These are phyloP conservation scores for Lentinula detonsa DNA, from an alignment of 768 basidiomycete species.

Conservation along the genomic window DNA sequence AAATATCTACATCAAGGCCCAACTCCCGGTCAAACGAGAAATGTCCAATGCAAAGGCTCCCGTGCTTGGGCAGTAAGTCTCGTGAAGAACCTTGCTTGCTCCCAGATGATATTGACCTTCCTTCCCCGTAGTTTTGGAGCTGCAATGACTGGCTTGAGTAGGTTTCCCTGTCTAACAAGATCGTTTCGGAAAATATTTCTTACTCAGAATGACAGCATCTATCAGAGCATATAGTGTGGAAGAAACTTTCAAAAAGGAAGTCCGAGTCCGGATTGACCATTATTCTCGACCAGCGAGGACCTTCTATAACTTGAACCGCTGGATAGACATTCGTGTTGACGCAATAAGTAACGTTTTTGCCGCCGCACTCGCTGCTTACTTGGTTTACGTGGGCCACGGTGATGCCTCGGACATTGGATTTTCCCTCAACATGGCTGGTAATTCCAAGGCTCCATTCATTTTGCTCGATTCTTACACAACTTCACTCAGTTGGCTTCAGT, in stretches of 20 bases:
- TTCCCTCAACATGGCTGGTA: slow-evolving; percentile 33
- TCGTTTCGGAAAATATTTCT: background rate
- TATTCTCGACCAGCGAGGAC: slow-evolving; percentile 23
- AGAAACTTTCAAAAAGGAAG: slow-evolving; percentile 25
- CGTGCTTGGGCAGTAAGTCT: slow-evolving; percentile 22
- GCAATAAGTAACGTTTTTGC: slow-evolving; percentile 38
- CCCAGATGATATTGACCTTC: background rate
- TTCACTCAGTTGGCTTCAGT: slow-evolving; percentile 12
- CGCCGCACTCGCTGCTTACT: slow-evolving; percentile 32
- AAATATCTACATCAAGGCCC: slow-evolving; percentile 39
- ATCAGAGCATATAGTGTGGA: slow-evolving; percentile 46
- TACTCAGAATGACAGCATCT: slow-evolving; percentile 14
- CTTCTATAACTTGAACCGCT: slow-evolving; percentile 30
- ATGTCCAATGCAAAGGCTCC: slow-evolving; percentile 9
- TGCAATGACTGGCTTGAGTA: slow-evolving; percentile 34
- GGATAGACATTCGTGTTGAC: slow-evolving; percentile 31
- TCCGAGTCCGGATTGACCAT: slow-evolving; percentile 30
- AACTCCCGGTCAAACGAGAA: slow-evolving; percentile 39
- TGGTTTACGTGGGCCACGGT: slow-evolving; percentile 22
- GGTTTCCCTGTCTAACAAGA: background rate
- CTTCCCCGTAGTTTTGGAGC: slow-evolving; percentile 25
- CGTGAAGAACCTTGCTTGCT: slow-evolving; percentile 9
- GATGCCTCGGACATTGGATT: slow-evolving; percentile 26
- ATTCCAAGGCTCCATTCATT: background rate
- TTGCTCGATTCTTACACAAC: background rate